Base-by-base conservation (phyloP, 257 asterid species). In the Paraleonurus japonicus region DNA sequence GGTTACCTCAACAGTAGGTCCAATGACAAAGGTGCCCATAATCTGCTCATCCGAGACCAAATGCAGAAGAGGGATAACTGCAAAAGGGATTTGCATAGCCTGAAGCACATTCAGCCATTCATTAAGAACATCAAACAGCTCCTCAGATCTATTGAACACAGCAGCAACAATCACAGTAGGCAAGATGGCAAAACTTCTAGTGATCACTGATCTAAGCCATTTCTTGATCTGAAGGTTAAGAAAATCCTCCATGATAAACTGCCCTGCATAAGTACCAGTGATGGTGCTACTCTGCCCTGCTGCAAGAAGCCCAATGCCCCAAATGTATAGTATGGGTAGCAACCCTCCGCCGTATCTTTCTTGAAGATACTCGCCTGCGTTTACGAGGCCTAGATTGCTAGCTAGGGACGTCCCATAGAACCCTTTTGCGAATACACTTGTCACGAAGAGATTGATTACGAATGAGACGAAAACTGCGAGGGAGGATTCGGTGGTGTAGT, bases 281-380 rank as follows among this genome's bases (percentile, higher is more conserved):
- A 86, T 87, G 22, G 95, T 89, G 80, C 95, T 87, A 64, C 95
- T 89, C 78, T 87, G 95, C 26, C 95, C 96, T 3, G 96, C 96
- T 20, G 95, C 90, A 8, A 87, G 82, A 22, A 89, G 87, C 11
- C 96, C 96, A 1, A 89, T 48, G 4, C 89, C 92, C 95, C 92
- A 89, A 0, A 89, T 87, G 81, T 87, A 87, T 0, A 87, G 82
- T 45, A 89, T 79, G 2, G 92, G 92, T 27, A 87, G 76, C 12
- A 74, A 23, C 32, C 90, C 87, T 4, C 88, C 85, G 0, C 95
- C 92, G 17, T 87, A 89, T 32, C 92, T 81, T 66, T 79, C 61
- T 64, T 89, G 80, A 53, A 89, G 96, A 67, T 76, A 86, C 33
- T 84, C 81, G 3, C 92, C 96, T 0, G 96, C 92, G 37, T 89